Evolutionary conservation across 164 flowering plant species (phyloP), one percentile per base, ranked within the genome.

Genomic region (Houttuynia cordata): DNA sequence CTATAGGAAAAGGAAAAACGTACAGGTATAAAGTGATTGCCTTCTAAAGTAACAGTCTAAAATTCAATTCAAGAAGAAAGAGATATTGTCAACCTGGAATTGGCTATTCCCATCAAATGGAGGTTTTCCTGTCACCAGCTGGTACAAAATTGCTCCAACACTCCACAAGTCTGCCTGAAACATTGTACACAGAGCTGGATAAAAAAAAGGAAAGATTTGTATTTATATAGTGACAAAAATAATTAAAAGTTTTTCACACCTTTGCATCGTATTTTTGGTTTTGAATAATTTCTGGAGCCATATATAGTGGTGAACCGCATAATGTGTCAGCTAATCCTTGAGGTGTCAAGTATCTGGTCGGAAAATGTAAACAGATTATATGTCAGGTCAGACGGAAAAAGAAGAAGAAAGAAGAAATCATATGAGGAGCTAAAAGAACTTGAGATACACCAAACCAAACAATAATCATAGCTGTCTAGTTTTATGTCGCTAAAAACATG

Each of bases 141-240:
- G 85, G 61, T 71, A 83, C 51, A 81, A 67, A 51, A 83, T 78
- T 59, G 82, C 83, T 53, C 88, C 88, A 21, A 81, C 85, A 73
- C 88, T 83, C 88, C 88, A 83, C 53, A 83, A 74, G 68, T 83
- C 88, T 66, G 88, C 88, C 88, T 83, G 75, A 0, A 45, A 1
- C 70, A 68, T 25, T 9, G 22, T 24, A 39, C 22, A 34, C 23
- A 25, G 24, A 4, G 19, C 21, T 1, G 22, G 21, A 40, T 22
- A 51, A 50, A 42, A 63, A 62, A 19, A 24, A n/a, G n/a, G n/a
- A 59, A 34, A 66, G 18, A 52, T 20, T n/a, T 6, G 53, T 10
- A 67, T 19, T 24, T 53, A 30, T 30, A 54, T 34, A 67, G 13
- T 4, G 15, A 24, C 15, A 54, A 24, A n/a, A 37, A 34, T 3